Evolutionary conservation across 192 early-diverging fungal species (phyloP), one percentile per base, ranked within the genome.

Genomic region (Dispira simplex): DNA sequence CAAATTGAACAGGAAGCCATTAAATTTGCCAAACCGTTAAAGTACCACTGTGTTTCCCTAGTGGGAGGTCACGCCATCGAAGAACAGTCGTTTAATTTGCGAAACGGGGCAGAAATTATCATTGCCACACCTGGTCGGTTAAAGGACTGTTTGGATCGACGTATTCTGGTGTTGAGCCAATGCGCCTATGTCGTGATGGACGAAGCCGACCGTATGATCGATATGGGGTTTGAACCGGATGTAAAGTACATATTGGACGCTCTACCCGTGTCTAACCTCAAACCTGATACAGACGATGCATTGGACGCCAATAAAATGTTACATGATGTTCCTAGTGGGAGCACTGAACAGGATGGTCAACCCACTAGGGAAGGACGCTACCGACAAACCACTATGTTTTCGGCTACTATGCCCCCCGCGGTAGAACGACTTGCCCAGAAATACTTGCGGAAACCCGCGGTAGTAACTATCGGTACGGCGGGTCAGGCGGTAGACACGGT

Each of bases 151-250:
- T 71, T 99, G 26, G 93, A 97, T 48, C 79, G 86, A 45, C 81
- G 91, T 21, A 90, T 96, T 64, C 64, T 97, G 59, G 90, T 94
- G 2, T 76, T 99, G 44, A 83, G 84, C 74, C 95, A 95, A 73
- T 97, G 95, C 74, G 83, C 89, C 2, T 98, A 95, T 71, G 91
- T 99, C 20, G 97, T 99, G 20, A 94, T 99, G 95, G 96, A 99
- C 70, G 96, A 99, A 78, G 95, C 93, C 55, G 94, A 97, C 72
- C 87, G 92, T 64, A 91, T 91, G 89, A 87, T 91, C 62, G 89
- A 92, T 70, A 87, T 90, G 86, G 90, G 93, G 52, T 93, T 99
- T 60, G 95, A 99, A 68, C 77, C 86, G 0, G 93, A 94, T 63
- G 92, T 99, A 65, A 97, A 92, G 67, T 91, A 81, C 64, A 97